Evolutionary conservation across 306 rosid genomes (phyloP).

Genomic region (Vachellia collinsii): DNA sequence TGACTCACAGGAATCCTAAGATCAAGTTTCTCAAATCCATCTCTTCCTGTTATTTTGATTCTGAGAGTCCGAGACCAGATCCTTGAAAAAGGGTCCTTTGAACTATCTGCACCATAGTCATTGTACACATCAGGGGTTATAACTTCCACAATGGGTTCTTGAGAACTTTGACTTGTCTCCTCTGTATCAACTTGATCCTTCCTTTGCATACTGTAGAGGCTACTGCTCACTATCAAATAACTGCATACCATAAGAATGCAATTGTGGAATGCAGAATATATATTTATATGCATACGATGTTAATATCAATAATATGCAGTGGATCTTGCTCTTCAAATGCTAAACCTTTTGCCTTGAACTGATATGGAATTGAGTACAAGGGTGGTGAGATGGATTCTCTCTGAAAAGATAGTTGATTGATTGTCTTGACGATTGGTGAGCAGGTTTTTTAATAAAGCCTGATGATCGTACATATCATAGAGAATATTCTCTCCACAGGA

Average conservation of each 20-base stretch:
- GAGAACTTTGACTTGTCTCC: constrained; percentile 65
- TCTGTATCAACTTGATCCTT: constrained; percentile 64
- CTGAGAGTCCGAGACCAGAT: constrained; percentile 89
- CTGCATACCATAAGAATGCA: constrained; percentile 49
- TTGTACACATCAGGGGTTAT: constrained; percentile 90
- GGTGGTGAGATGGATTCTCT: constrained; percentile 3
- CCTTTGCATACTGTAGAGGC: constrained; percentile 62
- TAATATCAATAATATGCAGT: constrained; percentile 22
- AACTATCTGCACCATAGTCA: constrained; percentile 75
- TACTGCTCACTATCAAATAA: constrained; percentile 82
- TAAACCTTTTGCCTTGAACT: constrained; percentile 8
- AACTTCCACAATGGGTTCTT: constrained; percentile 85
- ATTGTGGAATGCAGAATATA: constrained; percentile 31
- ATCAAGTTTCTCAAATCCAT: constrained; percentile 91
- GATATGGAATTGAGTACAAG: constrained; percentile 23
- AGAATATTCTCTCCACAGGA: constrained; percentile 19
- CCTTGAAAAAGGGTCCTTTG: constrained; percentile 65
- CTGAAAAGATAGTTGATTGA: constrained; percentile 26
- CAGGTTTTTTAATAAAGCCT: constrained; percentile 1
- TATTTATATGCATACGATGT: constrained; percentile 26
- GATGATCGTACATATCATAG: constrained; percentile 14
- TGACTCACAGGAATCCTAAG: constrained; percentile 86
- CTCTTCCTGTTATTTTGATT: constrained; percentile 87
- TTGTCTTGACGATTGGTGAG: constrained; percentile 18
- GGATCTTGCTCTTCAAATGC: constrained; percentile 13